Conservation (phyloP, 257 asterid genomes). For the Solanum pimpinellifolium region DNA sequence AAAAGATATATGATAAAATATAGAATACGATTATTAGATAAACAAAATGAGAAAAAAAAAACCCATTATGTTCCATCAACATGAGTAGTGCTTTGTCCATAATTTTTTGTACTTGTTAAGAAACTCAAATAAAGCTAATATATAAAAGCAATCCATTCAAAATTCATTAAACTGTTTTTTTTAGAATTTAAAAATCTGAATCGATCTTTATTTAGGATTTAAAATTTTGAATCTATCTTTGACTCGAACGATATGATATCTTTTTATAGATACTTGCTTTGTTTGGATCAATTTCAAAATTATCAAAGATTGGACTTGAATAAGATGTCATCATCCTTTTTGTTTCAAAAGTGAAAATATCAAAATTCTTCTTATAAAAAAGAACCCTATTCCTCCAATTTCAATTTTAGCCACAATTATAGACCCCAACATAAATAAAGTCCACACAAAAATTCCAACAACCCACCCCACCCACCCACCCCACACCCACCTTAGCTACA, state of each 20-base stretch:
- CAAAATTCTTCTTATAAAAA: background rate
- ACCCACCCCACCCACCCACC: background rate
- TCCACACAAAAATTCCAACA: background rate
- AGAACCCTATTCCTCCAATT: background rate
- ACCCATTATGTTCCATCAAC: background rate
- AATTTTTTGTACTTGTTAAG: background rate
- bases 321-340: background rate
- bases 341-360: background rate
- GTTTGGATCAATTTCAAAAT: background rate
- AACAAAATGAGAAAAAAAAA: too few species aligned
- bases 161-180: background rate
- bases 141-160: background rate
- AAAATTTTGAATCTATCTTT: accelerated
- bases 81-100: background rate
- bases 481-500: background rate
- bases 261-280: background rate
- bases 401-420: background rate
- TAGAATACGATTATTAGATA: too few species aligned
- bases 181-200: background rate
- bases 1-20: too few species aligned
- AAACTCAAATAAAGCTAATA: background rate
- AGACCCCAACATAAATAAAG: background rate
- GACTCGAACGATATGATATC: accelerated
- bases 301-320: background rate
- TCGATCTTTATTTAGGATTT: background rate